These are phyloP conservation scores for Solanum pennellii DNA, from an alignment of 257 asterid genomes.

Conservation along the genomic window DNA sequence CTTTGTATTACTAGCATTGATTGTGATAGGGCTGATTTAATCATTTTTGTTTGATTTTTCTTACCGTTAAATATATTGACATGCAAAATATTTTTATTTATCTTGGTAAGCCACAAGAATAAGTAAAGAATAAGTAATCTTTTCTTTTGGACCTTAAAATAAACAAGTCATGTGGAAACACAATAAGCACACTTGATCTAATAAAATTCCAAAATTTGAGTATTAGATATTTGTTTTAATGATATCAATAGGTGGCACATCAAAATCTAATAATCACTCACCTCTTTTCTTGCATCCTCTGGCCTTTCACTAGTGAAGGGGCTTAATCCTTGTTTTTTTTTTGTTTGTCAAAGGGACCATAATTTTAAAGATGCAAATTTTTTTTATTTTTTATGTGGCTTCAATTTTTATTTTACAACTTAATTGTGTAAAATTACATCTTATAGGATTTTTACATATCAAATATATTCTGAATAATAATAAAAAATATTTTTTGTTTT, in stretches of 20 bases:
- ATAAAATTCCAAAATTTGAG: not conserved
- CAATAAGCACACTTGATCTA: not conserved
- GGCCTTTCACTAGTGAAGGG: not conserved
- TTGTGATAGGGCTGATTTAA: not conserved
- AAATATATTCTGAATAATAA: too few relatives aligned
- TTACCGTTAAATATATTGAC: not conserved
- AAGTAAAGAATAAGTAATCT: too few relatives aligned
- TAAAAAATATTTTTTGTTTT: too few relatives aligned
- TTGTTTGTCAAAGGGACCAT: not conserved
- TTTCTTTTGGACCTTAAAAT: not conserved
- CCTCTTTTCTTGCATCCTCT: not conserved
- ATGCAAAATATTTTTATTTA: not conserved
- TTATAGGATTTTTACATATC: not conserved
- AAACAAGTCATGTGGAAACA: not conserved
- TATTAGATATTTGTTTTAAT: not conserved
- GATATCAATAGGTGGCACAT: not conserved
- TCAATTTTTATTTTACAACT: not conserved
- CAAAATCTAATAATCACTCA: not conserved
- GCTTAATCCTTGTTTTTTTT: not conserved
- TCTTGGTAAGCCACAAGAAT: not conserved
- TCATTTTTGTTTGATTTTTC: not conserved
- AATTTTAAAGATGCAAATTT: not conserved
- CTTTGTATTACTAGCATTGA: too few relatives aligned
- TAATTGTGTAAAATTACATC: not conserved
- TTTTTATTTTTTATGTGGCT: not conserved